Percentiles rank a stretch among this genome's conserved stretches.
phyloP scores from a whole-genome alignment of 441 rosid genomes.

The Erysimum pusillum region DNA sequence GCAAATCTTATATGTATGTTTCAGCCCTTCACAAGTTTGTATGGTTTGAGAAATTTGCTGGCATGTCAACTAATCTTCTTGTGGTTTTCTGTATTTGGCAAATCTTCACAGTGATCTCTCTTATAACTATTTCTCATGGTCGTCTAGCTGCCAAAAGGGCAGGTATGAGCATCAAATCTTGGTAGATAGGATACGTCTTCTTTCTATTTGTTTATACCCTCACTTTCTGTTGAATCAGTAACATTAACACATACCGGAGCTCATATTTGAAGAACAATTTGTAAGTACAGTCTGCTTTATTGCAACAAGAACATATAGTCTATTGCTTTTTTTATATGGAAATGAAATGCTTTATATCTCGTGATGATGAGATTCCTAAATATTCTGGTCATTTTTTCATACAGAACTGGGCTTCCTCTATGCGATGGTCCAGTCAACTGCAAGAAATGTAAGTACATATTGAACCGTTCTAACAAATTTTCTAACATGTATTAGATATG shows the following conservation, averaged over 20 bases:
- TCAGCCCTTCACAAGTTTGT: neutral
- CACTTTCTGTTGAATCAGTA: conserved; percentile 57
- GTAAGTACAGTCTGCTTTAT: conserved; percentile 49
- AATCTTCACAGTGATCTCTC: conserved; percentile 73
- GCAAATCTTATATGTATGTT: conserved; percentile 28
- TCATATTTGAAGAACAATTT: conserved; percentile 45
- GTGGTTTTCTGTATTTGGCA: neutral
- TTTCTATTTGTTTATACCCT: neutral
- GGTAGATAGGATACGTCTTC: neutral
- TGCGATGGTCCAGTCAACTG: conserved; percentile 61
- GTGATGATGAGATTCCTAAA: neutral
- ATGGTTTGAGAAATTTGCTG: neutral
- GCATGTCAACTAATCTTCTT: conserved; percentile 12
- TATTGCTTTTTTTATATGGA: neutral
- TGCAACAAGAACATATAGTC: neutral
- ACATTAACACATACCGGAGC: conserved; percentile 72
- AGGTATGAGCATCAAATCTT: conserved; percentile 45
- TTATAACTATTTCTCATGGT: conserved; percentile 66
- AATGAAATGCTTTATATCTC: conserved; percentile 1
- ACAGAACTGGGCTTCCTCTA: conserved; percentile 54
- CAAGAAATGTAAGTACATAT: conserved; percentile 22
- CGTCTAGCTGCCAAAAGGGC: conserved; percentile 56
- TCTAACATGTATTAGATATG: conserved; percentile 6
- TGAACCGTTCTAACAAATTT: neutral
- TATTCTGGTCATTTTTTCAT: conserved; percentile 2